These are phyloP conservation scores for Wickerhamomyces alni DNA, from an alignment of 805 yeast species.

Conservation along the genomic window DNA sequence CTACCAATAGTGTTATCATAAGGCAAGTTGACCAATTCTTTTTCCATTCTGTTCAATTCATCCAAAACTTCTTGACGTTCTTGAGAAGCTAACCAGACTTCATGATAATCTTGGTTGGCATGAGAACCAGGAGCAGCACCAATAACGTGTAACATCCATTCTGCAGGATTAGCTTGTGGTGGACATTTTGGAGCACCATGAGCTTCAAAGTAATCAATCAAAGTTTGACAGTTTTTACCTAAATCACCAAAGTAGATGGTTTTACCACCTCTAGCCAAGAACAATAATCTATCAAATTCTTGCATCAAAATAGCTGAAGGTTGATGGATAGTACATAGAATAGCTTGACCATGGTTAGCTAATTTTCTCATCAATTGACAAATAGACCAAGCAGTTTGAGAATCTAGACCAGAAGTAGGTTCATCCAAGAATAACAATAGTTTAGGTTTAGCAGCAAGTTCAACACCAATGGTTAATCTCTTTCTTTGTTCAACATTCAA, in stretches of 20 bases:
- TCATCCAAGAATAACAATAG: constrained; percentile 57
- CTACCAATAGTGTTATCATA: constrained; percentile 26
- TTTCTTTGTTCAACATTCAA: constrained; percentile 61
- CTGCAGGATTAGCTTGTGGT: constrained; percentile 70
- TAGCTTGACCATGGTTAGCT: constrained; percentile 57
- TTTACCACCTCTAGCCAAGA: constrained; percentile 64
- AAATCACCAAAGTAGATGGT: constrained; percentile 74
- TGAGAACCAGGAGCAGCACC: constrained; percentile 82
- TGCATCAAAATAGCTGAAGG: constrained; percentile 77
- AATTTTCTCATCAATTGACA: constrained; percentile 54
- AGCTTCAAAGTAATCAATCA: constrained; percentile 60
- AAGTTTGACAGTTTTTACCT: constrained; percentile 50
- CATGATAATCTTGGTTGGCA: constrained; percentile 64
- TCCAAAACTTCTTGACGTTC: constrained; percentile 53
- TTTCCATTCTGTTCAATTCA: constrained; percentile 62
- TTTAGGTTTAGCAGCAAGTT: constrained; percentile 59
- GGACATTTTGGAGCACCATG: constrained; percentile 68
- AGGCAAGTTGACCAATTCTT: constrained; percentile 40
- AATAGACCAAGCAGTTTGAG: constrained; percentile 64
- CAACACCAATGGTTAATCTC: constrained; percentile 61
- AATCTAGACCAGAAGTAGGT: constrained; percentile 65
- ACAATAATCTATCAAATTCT: constrained; percentile 71
- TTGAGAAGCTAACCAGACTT: constrained; percentile 69
- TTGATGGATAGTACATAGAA: constrained; percentile 75
- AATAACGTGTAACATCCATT: constrained; percentile 86